Evolutionary conservation across 2,329 filamentous ascomycete species (phyloP).

Genomic region (Colletotrichum orbiculare): DNA sequence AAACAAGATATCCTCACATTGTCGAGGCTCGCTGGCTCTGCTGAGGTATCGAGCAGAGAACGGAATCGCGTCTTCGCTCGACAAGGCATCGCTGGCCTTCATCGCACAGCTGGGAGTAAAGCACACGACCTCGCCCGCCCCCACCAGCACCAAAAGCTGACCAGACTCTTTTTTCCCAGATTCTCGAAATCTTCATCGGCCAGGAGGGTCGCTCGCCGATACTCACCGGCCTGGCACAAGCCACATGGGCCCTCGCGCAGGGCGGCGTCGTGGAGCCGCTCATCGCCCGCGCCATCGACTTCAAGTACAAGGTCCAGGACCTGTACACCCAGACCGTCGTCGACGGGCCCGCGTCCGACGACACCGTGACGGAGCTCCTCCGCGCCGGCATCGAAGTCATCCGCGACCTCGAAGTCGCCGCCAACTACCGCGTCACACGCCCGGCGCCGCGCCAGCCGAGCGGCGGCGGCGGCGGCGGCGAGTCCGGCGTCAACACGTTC

Average conservation of each 20-base stretch:
- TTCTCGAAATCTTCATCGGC: conserved; percentile 17
- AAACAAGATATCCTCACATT: conserved; percentile 13
- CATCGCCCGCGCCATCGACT: conserved; percentile 17
- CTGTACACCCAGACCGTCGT: not conserved
- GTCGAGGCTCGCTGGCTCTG: conserved; percentile 20
- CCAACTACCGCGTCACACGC: conserved; percentile 9
- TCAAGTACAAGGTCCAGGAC: not conserved
- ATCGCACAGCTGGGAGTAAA: conserved; percentile 16
- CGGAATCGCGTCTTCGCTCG: conserved; percentile 13
- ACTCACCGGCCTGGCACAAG: not conserved
- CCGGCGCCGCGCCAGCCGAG: not conserved
- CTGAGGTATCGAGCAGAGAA: conserved; percentile 30
- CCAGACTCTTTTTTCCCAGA: not conserved
- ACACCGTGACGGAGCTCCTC: not conserved
- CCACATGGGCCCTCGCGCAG: not conserved
- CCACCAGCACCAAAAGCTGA: not conserved
- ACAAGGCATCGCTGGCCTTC: conserved; percentile 12
- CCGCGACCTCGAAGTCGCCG: conserved; percentile 22
- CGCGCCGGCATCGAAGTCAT: conserved; percentile 18
- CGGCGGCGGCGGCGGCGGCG: not conserved
- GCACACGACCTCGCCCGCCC: not conserved
- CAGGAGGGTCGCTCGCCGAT: not conserved
- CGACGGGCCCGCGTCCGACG: not conserved
- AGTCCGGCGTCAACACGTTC: conserved; percentile 2
- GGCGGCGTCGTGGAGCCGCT: conserved; percentile 11